phyloP scores from a whole-genome alignment of 2,329 filamentous ascomycete species.

The Aspergillus pseudoterreus region DNA sequence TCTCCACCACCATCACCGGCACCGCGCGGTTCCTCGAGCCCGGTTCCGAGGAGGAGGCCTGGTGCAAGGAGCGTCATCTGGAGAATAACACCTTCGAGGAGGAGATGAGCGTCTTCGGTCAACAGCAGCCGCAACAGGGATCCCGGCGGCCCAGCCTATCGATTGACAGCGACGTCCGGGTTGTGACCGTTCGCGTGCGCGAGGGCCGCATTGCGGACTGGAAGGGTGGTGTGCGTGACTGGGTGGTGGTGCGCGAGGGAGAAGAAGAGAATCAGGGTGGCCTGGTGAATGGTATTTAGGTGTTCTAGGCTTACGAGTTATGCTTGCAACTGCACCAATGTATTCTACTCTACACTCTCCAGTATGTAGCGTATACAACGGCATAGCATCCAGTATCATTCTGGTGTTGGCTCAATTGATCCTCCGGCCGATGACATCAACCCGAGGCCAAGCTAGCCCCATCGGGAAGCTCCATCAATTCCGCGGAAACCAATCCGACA shows the following conservation, averaged over 20 bases:
- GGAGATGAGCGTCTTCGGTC: slow-evolving; percentile 44
- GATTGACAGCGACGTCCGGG: slow-evolving; percentile 73
- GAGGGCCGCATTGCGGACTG: slow-evolving; percentile 89
- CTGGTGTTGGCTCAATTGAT: no score
- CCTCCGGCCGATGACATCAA: neutral
- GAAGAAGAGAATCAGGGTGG: slow-evolving; percentile 15
- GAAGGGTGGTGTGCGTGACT: slow-evolving; percentile 92
- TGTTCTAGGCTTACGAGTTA: neutral
- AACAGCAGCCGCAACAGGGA: slow-evolving; percentile 25
- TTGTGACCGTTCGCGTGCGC: slow-evolving; percentile 79
- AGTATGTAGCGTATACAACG: no score
- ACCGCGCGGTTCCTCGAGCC: slow-evolving; percentile 67
- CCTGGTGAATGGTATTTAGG: slow-evolving; percentile 27
- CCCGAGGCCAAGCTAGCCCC: neutral
- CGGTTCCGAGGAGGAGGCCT: slow-evolving; percentile 77
- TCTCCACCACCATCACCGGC: slow-evolving; percentile 93
- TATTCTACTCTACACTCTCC: no score
- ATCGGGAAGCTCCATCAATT: neutral
- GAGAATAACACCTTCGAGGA: slow-evolving; percentile 86
- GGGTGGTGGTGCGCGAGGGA: slow-evolving; percentile 43
- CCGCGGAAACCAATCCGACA: neutral
- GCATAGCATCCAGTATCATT: no score
- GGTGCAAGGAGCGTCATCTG: slow-evolving; percentile 77
- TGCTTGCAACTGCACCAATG: neutral
- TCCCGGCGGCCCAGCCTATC: slow-evolving; percentile 53